Base-by-base conservation (phyloP, 2,329 filamentous ascomycete species). In the Clonostachys chloroleuca region DNA sequence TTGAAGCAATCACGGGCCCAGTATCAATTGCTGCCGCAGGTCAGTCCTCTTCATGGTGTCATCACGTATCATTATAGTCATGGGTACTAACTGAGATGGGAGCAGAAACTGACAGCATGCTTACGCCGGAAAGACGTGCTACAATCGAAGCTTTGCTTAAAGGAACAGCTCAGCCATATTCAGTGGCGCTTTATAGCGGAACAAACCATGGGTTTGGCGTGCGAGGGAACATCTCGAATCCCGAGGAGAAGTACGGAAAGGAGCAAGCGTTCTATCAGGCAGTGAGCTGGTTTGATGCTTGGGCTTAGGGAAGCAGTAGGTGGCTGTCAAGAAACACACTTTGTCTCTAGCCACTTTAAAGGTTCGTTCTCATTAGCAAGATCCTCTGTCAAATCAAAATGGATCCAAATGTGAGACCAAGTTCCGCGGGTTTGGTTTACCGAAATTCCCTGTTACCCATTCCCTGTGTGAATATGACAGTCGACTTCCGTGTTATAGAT, bases 261-360 rank as follows among this genome's bases (percentile, higher is more conserved):
- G 85, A 90, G 65, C 75, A 80, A 58, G 86, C 87, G 2, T 90
- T 90, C 63, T 70, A 78, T 55, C 86, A 90, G 70, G 86, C 86
- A n/a, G 75, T 88, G 43, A 66, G 73, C 49, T 91, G 85, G 83
- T 89, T 91, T 58, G 75, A 84, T 46, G 73, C 81, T 1, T 73
- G 67, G 66, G 36, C 36, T n/a, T 39, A 39, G 36, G 7, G 36
- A 8, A 4, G 24, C 9, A 30, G 24, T 10, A 30, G 9, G 24
- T 30, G 9, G 9, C 3, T 30, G 3, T 30, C 9, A 9, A 30
- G 24, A 10, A 30, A 6, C 24, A 5, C 9, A 10, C 2, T 30
- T 30, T 30, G 9, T 30, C 9, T 30, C 24, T 30, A 10, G 24
- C 9, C 24, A 30, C 2, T 3, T 10, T 30, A 3, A 30, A 30